Evolutionary conservation across 352 stramenopile species (phyloP).

Genomic region (Phytophthora hibernalis): DNA sequence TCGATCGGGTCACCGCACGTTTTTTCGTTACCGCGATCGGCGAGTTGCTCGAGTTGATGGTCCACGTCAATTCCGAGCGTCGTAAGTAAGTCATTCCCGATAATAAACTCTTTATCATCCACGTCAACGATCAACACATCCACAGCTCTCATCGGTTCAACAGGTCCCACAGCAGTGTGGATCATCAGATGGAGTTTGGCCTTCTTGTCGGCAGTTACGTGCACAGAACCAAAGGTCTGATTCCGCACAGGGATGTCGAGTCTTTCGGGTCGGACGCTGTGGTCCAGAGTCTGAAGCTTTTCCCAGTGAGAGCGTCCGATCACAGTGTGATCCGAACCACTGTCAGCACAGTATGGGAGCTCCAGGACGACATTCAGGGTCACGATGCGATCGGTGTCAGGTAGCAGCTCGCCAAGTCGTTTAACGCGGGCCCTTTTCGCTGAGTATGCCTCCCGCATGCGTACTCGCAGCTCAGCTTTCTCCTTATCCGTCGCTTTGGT

Average conservation of each 20-base stretch:
- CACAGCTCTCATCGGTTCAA: not conserved
- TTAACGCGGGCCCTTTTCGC: no score
- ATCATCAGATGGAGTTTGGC: not conserved
- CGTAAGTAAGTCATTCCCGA: not conserved
- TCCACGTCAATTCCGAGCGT: not conserved
- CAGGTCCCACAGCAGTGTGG: not conserved
- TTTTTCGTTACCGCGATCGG: not conserved
- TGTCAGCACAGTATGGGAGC: no score
- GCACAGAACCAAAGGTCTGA: not conserved
- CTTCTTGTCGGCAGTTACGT: no score
- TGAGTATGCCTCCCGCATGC: no score
- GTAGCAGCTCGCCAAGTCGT: no score
- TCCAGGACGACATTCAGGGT: no score
- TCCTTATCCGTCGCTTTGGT: no score
- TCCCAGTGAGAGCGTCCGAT: conserved; percentile 6
- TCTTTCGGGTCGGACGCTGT: not conserved
- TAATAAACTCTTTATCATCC: not conserved
- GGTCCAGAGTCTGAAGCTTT: not conserved
- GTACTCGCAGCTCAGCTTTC: no score
- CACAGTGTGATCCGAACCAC: conserved; percentile 2
- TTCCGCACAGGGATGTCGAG: not conserved
- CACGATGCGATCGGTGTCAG: no score
- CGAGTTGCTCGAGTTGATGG: not conserved
- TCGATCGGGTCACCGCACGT: not conserved
- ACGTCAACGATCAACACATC: not conserved